Evolutionary conservation across 2,329 filamentous ascomycete genomes (phyloP).

Genomic region (Seiridium cupressi): DNA sequence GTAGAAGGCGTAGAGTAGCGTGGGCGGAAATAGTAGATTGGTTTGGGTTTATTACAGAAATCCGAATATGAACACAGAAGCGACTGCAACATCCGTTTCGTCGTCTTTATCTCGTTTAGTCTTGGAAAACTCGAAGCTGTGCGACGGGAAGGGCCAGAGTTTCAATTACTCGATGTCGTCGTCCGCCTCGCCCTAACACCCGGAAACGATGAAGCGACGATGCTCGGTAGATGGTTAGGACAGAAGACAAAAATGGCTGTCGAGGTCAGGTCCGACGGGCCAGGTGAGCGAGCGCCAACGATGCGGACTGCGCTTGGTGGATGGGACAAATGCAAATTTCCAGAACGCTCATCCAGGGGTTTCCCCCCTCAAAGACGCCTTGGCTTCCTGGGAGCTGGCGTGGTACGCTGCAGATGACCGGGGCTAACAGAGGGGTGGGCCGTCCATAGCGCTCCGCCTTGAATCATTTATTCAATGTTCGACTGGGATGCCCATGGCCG

Average conservation of each 20-base stretch:
- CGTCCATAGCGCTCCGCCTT: neutral
- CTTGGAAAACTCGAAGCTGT: too few species aligned
- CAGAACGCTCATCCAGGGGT: constrained; percentile 1
- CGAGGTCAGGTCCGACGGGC: neutral
- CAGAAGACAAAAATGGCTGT: neutral
- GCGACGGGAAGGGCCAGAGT: neutral
- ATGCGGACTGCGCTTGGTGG: neutral
- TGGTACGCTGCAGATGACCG: neutral
- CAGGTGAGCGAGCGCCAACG: neutral
- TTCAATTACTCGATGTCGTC: neutral
- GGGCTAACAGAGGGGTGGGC: neutral
- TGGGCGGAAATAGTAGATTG: neutral
- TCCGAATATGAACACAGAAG: neutral
- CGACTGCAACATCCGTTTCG: neutral
- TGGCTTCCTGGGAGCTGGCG: neutral
- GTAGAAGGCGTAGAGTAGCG: neutral
- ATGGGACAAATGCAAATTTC: constrained; percentile 6
- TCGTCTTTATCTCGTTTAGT: neutral
- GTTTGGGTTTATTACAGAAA: neutral
- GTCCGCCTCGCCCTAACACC: neutral
- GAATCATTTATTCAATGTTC: neutral
- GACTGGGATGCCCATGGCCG: neutral
- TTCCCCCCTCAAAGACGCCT: constrained; percentile 1
- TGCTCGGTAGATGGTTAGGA: too few species aligned
- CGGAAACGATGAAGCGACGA: neutral